Evolutionary conservation across 140 eudicot species (phyloP).

Genomic region (Oenanthe javanica): DNA sequence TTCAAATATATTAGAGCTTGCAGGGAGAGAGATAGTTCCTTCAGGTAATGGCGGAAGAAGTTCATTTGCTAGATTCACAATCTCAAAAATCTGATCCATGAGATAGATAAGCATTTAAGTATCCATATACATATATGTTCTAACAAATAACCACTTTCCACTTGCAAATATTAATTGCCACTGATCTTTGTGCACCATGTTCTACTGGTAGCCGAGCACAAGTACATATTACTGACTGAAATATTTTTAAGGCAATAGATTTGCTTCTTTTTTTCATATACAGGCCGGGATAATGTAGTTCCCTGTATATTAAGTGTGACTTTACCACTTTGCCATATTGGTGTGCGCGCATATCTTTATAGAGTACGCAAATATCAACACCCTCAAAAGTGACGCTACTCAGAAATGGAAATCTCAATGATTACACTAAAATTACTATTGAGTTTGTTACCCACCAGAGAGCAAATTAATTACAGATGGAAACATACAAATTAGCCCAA

Average conservation of each 20-base stretch:
- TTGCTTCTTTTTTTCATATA: neutral
- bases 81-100: constrained; percentile 66
- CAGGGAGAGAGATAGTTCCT: constrained; percentile 75
- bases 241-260: neutral
- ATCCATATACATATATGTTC: neutral
- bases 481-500: neutral
- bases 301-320: neutral
- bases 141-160: neutral
- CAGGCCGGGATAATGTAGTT: neutral
- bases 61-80: constrained; percentile 95
- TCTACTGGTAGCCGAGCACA: neutral
- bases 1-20: constrained; percentile 50
- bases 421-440: neutral
- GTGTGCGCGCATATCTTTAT: neutral
- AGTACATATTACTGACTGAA: neutral
- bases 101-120: neutral
- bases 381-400: neutral
- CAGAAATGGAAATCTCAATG: neutral
- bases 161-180: neutral
- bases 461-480: neutral
- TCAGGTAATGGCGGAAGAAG: constrained; percentile 94
- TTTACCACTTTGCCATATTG: neutral
- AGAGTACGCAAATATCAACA: neutral
- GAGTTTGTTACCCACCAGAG: neutral
- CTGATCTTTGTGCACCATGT: neutral